These are phyloP conservation scores for Chlamydomonas asymmetrica DNA, from an alignment of 139 green algal genomes.

Conservation along the genomic window DNA sequence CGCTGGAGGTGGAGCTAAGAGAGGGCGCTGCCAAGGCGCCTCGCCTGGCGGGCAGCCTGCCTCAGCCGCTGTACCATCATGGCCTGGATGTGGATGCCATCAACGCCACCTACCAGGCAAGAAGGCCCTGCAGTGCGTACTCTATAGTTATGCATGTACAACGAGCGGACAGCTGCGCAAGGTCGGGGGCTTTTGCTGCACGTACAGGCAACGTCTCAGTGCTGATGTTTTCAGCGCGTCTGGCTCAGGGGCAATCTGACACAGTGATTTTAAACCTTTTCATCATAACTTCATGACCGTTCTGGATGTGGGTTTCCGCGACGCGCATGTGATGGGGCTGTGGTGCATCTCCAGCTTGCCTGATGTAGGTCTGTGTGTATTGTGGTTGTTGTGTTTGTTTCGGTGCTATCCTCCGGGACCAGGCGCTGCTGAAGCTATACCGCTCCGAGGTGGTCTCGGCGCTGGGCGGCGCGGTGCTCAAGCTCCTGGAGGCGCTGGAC, in stretches of 20 bases:
- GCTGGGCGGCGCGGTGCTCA: slow-evolving; percentile 31
- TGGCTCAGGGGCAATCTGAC: not conserved
- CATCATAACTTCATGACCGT: not conserved
- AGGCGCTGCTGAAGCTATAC: slow-evolving; percentile 56
- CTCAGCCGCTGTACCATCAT: slow-evolving; percentile 7
- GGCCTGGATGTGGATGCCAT: slow-evolving; percentile 25
- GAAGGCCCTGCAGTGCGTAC: not conserved
- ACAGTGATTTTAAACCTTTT: not conserved
- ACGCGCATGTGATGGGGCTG: too few relatives aligned
- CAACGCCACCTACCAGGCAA: slow-evolving; percentile 6
- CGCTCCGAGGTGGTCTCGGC: slow-evolving; percentile 44
- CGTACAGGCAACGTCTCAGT: too few relatives aligned
- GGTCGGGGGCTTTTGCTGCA: too few relatives aligned
- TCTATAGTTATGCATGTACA: not conserved
- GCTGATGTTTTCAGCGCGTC: not conserved
- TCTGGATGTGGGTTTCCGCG: too few relatives aligned
- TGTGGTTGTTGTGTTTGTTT: not conserved
- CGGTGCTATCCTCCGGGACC: not conserved
- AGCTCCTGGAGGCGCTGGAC: slow-evolving; percentile 43
- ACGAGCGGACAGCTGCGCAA: not conserved
- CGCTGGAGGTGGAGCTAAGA: not conserved
- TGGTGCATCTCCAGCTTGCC: not conserved
- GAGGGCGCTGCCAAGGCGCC: too few relatives aligned
- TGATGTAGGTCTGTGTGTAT: not conserved
- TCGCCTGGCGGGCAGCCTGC: not conserved